Base-by-base conservation (phyloP, 495 filamentous ascomycete genomes). In the Penicillium egyptiacum region DNA sequence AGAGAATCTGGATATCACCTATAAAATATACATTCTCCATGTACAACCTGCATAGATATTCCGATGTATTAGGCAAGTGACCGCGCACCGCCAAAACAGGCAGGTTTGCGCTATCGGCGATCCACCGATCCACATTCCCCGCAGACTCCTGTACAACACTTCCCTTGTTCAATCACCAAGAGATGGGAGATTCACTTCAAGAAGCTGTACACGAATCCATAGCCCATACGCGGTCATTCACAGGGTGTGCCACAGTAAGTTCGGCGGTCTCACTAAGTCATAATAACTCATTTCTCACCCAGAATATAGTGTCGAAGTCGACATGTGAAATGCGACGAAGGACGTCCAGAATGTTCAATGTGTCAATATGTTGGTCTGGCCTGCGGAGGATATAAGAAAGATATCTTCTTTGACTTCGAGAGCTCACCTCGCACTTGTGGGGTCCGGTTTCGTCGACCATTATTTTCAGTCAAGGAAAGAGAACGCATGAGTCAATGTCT, bases 281-380 rank as follows among this genome's bases (percentile, higher is more conserved):
- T 45, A 6, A 16, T 17, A 12, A 7, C 37, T 44, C 10, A 49
- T 46, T 4, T 53, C 26, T 26, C 14, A 53, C n/a, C 11, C 9
- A 11, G 5, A 33, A 44, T 16, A 62, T 44, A 44, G 62, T 71
- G 63, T 55, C 63, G 68, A 35, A 60, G 31, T 23, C 64, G 64
- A 2, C 66, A 69, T 59, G 54, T 60, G 5, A 68, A 69, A 57
- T 71, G 63, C 45, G 68, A 70, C 31, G 65, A 68, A 42, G 45
- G 54, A 12, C 68, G 61, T 4, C 68, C 61, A n/a, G 57, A 59
- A 28, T 70, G 65, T 52, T 53, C 53, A 19, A 60, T 66, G 57
- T 70, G 68, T 41, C 30, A 33, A 35, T 56, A 57, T 17, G 53
- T 57, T 7, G 55, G 58, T 0, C 20, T 66, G 2, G 9, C 44